Evolutionary conservation across 2,329 filamentous ascomycete genomes (phyloP), one percentile per base, ranked within the genome.

Genomic region (Colletotrichum theobromicola): DNA sequence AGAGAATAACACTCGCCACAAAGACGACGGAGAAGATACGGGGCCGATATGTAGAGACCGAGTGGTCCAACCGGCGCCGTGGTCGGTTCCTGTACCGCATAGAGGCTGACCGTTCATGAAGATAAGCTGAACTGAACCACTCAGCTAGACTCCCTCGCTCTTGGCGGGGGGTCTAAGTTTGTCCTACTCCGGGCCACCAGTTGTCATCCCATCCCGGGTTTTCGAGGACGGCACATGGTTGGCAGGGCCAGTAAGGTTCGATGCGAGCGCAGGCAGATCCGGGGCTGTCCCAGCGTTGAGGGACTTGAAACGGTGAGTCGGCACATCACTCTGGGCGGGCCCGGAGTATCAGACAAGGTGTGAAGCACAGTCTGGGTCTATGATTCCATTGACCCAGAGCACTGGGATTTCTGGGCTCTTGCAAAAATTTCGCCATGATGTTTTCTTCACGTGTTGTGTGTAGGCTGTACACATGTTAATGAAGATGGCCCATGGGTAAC

Each of bases 171-270:
- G 24, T 50, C 60, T 60, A 73, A 50, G 66, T 46, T 73, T 35
- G 21, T 24, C 61, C 32, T 58, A 18, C 21, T 37, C 32, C 37
- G 30, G 57, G 37, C 34, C 28, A 30, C 24, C n/a, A 24, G 72
- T 72, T 72, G 55, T 67, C 72, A 75, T 75, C 72, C 34, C 68
- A 67, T 72, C 62, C 55, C 62, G 24, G 34, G 35, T 21, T 21
- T 42, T 57, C 24, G 66, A 60, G n/a, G 46, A 35, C n/a, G 61
- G 37, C 67, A 61, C 71, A 70, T 74, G 60, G 62, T 65, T 53
- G 42, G 61, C 30, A 62, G 24, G 62, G 15, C 24, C 18, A 67
- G 63, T 71, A 72, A 67, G 63, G 72, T 72, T 74, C 35, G 21
- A 21, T 60, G 60, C 34, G 60, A 70, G 67, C 30, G 35, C 24